Base-by-base conservation (phyloP, 2,329 filamentous ascomycete genomes). In the Ceratocystis destructans region DNA sequence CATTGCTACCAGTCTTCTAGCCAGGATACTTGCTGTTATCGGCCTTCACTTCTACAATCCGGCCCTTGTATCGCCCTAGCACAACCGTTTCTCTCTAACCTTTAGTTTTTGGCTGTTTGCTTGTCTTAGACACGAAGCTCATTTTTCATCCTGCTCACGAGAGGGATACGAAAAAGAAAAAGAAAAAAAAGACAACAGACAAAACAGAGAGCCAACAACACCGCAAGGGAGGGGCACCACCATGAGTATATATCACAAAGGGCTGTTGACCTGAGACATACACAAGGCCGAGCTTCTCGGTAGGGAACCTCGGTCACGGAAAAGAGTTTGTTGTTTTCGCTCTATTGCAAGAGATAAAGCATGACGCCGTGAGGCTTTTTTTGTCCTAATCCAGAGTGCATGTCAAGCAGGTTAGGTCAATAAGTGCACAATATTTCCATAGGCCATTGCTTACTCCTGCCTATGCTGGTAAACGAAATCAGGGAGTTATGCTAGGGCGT, bases 301-400 rank as follows among this genome's bases (percentile, higher is more conserved):
- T 31, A 59, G 28, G 15, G 15, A 33, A 37, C 12, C 12, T 59
- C 53, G 53, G 53, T 17, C 25, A 3, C 25, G 31, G 53, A 59
- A 37, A n/a, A 33, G 12, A 31, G 53, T 4, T 1, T 33, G 25
- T 8, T 33, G 5, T 57, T n/a, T n/a, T 31, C 7, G 53, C 6
- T 37, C 12, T n/a, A 59, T 59, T 37, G 12, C 8, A 59, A 55
- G 53, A 31, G 53, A 59, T 8, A 59, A 15, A 22, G 8, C 25
- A 33, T 59, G 53, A 59, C 5, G 25, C 53, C 6, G 53, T 59
- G 53, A 59, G 53, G 53, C 53, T 59, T 59, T 59, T 55, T 59
- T 37, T 10, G 7, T n/a, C 5, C 7, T 41, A 10, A 41, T 41
- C 37, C 37, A 41, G 10, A 12, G 37, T 41, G 10, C 37, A 41